Base-by-base conservation (phyloP, 2,329 filamentous ascomycete species). In the Fusarium sororula region DNA sequence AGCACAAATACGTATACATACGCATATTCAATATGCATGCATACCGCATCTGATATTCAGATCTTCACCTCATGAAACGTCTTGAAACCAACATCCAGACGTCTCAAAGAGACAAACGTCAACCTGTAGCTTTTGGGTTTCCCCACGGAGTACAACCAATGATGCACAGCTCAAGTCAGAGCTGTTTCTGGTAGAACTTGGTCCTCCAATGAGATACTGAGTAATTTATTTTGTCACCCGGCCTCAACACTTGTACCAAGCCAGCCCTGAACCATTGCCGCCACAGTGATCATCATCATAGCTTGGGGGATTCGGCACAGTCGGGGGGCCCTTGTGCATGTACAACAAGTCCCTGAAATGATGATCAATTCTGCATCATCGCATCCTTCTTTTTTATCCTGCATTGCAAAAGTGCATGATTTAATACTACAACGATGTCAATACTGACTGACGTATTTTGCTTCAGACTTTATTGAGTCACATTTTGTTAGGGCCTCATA, bases 281-380 rank as follows among this genome's bases (percentile, higher is more conserved):
- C 72, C 72, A 74, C 72, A 68, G 42, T 66, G 72, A 74, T 74
- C 72, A 74, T 48, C 72, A 72, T 53, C 24, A 12, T 53, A 61
- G 58, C 57, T 72, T 63, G 56, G 69, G 61, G 51, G 63, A 68
- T 72, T 74, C 72, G 67, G 63, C 51, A 47, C 58, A 63, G 45
- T 62, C 68, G 62, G 60, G 47, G 47, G 39, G 26, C 9, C 57
- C 42, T 66, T 55, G 39, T 48, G 53, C 55, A 37, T 41, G 42
- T 41, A 55, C 51, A 54, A 58, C 64, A 61, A 66, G 68, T 70
- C 66, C 70, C 70, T 70, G 70, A 54, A 59, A 53, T 54, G 72
- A 65, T 50, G 72, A 73, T 75, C 72, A 61, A 69, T 68, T 63
- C 63, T 56, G 47, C 69, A 73, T 70, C 51, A 47, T 75, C 38